phyloP scores from a whole-genome alignment of 2,329 filamentous ascomycete species.

The Claviceps sp. region DNA sequence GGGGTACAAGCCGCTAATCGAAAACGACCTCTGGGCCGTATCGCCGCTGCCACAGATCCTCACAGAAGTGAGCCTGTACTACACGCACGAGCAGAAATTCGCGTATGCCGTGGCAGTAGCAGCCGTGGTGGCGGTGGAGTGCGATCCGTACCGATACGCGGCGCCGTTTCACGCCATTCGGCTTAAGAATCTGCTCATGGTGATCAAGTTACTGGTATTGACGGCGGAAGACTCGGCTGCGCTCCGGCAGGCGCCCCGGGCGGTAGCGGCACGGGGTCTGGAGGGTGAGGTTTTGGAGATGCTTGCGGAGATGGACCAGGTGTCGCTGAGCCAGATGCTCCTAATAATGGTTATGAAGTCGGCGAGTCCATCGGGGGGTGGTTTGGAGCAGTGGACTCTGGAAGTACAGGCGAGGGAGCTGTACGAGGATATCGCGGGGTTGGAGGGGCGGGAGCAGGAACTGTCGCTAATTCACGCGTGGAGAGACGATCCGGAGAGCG shows the following conservation, averaged over 20 bases:
- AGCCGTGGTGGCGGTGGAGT: slow-evolving; percentile 32
- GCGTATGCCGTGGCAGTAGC: slow-evolving; percentile 30
- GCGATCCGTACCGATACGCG: slow-evolving; percentile 36
- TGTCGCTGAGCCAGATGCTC: slow-evolving; percentile 39
- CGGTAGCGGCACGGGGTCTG: slow-evolving; percentile 12
- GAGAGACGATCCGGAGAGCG: slow-evolving; percentile 25
- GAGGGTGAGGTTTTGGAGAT: slow-evolving; percentile 14
- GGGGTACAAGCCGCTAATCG: slow-evolving; percentile 12
- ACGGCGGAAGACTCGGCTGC: slow-evolving; percentile 25
- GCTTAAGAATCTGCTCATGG: slow-evolving; percentile 35
- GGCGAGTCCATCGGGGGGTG: slow-evolving; percentile 27
- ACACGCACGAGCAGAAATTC: slow-evolving; percentile 27
- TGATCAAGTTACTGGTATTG: slow-evolving; percentile 39
- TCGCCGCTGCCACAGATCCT: slow-evolving; percentile 34
- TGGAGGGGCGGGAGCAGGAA: slow-evolving; percentile 32
- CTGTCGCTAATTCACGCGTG: slow-evolving; percentile 30
- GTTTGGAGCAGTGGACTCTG: slow-evolving; percentile 31
- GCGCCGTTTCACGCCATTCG: slow-evolving; percentile 37
- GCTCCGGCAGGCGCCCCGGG: slow-evolving; percentile 15
- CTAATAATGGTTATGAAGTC: slow-evolving; percentile 33
- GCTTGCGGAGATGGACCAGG: slow-evolving; percentile 34
- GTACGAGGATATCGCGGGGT: slow-evolving; percentile 33
- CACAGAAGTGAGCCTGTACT: slow-evolving; percentile 30
- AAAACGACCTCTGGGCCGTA: slow-evolving; percentile 29
- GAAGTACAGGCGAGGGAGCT: slow-evolving; percentile 29